Evolutionary conservation across 495 filamentous ascomycete genomes (phyloP).

Genomic region (Astrocystis sublimbata): DNA sequence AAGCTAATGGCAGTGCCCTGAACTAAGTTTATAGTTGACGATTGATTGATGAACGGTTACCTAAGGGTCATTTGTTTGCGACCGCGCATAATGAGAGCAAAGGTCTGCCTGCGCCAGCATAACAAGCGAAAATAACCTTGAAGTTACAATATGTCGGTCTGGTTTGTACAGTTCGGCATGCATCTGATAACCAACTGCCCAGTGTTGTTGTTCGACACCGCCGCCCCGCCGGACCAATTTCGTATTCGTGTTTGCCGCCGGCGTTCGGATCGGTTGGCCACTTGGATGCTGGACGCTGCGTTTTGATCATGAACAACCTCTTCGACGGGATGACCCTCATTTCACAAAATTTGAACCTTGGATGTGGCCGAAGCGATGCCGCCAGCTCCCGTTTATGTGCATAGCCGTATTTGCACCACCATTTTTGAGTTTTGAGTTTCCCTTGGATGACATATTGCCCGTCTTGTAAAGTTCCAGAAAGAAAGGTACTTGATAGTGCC

Average conservation of each 20-base stretch:
- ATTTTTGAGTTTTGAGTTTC: not conserved
- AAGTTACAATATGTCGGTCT: not conserved
- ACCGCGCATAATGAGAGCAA: too few relatives aligned
- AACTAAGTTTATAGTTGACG: too few relatives aligned
- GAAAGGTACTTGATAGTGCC: too few relatives aligned
- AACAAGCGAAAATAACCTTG: not conserved
- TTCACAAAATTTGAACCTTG: too few relatives aligned
- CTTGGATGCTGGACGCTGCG: not conserved
- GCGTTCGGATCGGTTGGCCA: slow-evolving; percentile 5
- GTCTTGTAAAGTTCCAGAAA: too few relatives aligned
- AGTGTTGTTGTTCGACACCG: slow-evolving; percentile 6
- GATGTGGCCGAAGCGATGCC: too few relatives aligned
- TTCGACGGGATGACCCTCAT: not conserved
- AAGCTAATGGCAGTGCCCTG: too few relatives aligned
- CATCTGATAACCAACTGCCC: slow-evolving; percentile 5
- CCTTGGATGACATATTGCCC: not conserved
- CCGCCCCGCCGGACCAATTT: not conserved
- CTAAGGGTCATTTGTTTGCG: not conserved
- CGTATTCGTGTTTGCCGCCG: slow-evolving; percentile 19
- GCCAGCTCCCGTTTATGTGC: not conserved
- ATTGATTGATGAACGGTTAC: too few relatives aligned
- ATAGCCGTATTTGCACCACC: not conserved
- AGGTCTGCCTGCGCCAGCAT: not conserved
- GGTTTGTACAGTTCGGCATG: not conserved
- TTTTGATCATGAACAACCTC: not conserved